Evolutionary conservation across 1,284 basidiomycete genomes (phyloP), one percentile per base, ranked within the genome.

Genomic region (Lentinula novae-zelandiae): DNA sequence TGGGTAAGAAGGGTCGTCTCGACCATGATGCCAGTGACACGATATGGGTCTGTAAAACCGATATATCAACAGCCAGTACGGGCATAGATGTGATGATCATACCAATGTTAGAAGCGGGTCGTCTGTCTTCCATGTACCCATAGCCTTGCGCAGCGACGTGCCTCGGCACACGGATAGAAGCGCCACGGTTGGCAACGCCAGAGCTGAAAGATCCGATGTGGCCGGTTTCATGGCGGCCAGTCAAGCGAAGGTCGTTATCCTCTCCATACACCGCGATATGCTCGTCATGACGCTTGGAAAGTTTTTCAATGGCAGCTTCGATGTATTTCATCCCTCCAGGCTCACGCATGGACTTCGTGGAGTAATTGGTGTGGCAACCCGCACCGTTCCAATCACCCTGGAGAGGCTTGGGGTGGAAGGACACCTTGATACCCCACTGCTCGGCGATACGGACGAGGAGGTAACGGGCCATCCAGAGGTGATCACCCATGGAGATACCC

Each of bases 311-410:
- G 61, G 95, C 96, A 63, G 86, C 87, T 72, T 99, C 92, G 73
- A 99, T 99, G 67, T 80, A 76, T 80, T 96, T 93, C 82, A 96
- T 95, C 72, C 97, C 97, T 75, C 94, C 95, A 50, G 89, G 86
- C 72, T 93, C 91, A 67, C 95, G 93, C 90, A 96, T 98, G 56
- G 82, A 82, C 76, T 90, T 88, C 69, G 96, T 97, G 69, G 90
- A 93, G 84, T 85, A 96, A 86, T 96, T 97, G 78, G 90, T 91
- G 84, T 94, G 94, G 80, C 92, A 94, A 64, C 97, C 97, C 65
- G 97, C 97, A 75, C 97, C 97, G 79, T 99, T 99, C 97, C 97
- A 99, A 77, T 99, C 97, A 68, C 97, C 97, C 69, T 82, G 78
- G 71, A 99, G 90, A 65, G 96, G 96, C 81, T 99, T 99, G 74